Evolutionary conservation across 352 stramenopile genomes (phyloP).

Genomic region (Globisporangium acanthophoron): DNA sequence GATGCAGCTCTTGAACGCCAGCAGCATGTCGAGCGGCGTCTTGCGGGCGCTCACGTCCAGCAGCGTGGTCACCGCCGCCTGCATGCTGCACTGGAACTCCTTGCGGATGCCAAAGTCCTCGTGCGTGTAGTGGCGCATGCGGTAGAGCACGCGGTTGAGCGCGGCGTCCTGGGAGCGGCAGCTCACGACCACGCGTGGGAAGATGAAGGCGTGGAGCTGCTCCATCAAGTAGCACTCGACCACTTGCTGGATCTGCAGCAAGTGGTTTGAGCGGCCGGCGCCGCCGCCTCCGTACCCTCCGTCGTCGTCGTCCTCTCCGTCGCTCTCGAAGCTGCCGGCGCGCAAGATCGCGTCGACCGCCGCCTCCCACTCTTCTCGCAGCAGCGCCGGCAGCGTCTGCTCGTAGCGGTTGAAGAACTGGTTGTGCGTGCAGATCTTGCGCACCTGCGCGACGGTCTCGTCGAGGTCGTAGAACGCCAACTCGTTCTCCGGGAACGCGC

Average conservation of each 20-base stretch:
- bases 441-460: constrained; percentile 52
- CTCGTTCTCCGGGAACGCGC: constrained; percentile 70
- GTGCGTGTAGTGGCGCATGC: constrained; percentile 55
- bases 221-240: constrained; percentile 83
- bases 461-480: constrained; percentile 67
- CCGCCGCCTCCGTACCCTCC: background rate
- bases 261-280: constrained; percentile 19
- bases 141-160: constrained; percentile 33
- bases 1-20: constrained; percentile 64
- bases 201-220: constrained; percentile 50
- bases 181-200: constrained; percentile 38
- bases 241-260: constrained; percentile 71
- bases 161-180: constrained; percentile 43
- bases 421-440: constrained; percentile 44
- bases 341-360: constrained; percentile 49
- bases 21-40: constrained; percentile 72
- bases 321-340: constrained; percentile 42
- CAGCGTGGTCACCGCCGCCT: constrained; percentile 34
- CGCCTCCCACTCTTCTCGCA: constrained; percentile 52
- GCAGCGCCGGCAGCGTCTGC: constrained; percentile 31
- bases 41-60: constrained; percentile 32
- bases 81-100: constrained; percentile 59
- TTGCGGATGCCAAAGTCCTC: constrained; percentile 63
- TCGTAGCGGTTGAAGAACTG: constrained; percentile 43
- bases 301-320: constrained; percentile 5